A percentile compares a stretch with the other conserved stretches of the same genome.
Conservation (phyloP, 257 asterid species). For the Solanum virginianum region DNA sequence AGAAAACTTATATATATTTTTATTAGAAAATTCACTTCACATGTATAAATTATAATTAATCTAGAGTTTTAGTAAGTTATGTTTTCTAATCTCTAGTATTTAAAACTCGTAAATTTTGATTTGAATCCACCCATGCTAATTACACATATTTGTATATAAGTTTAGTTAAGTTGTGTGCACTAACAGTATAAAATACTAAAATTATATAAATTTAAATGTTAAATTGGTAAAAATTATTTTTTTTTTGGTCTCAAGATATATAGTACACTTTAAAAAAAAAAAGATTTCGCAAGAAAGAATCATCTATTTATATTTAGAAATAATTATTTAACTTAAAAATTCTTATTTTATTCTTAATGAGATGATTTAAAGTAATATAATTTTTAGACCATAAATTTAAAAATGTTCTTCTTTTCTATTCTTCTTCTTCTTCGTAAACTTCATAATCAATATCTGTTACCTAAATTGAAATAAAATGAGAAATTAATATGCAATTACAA, state of each 20-base stretch:
- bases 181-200: neutral
- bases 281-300: neutral
- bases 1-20: too few species aligned
- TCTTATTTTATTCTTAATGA: neutral
- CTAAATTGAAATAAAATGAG: neutral
- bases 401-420: neutral
- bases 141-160: neutral
- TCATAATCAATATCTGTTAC: neutral
- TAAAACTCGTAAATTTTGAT: neutral
- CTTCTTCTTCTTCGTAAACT: neutral
- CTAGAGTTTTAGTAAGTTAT: neutral
- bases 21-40: too few species aligned
- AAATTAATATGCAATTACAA: neutral
- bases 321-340: neutral
- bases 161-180: neutral
- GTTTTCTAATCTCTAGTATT: neutral
- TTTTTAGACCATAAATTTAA: neutral
- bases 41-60: too few species aligned
- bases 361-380: too few species aligned
- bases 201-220: neutral
- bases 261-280: neutral
- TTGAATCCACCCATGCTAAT: neutral
- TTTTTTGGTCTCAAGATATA: neutral
- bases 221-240: neutral
- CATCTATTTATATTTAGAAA: neutral